Base-by-base conservation (phyloP, 2,329 filamentous ascomycete genomes). In the Aspergillus udagawae region DNA sequence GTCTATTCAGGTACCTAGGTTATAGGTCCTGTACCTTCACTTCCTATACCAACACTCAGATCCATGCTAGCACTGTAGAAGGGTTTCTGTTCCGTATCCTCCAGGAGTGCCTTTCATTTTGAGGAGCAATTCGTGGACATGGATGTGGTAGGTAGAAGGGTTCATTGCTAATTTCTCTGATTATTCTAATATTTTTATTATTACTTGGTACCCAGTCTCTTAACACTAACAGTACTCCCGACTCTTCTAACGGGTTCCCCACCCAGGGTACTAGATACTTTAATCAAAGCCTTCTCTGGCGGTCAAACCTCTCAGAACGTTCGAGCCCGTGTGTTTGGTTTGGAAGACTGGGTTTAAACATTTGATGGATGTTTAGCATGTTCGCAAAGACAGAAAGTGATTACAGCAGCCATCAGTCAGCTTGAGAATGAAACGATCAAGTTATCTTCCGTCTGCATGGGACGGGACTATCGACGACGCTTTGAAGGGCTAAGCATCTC, bases 281-380 rank as follows among this genome's bases (percentile, higher is more conserved):
- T 50, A 60, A 63, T 47, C 56, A 55, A 63, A 62, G 55, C 45
- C 55, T 58, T 51, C 51, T 55, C 54, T 61, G 56, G 61, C 61
- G 61, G 61, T 63, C 61, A 61, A 62, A 58, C 52, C 57, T 45
- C 53, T 55, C 41, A 53, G 59, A 63, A 60, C 56, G 58, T 64
- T 63, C 61, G 62, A 64, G 61, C 61, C 62, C 60, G n/a, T 21
- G 57, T 35, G 35, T 48, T 58, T 38, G 48, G 53, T 58, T 41
- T 56, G 44, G 53, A 51, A 35, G 49, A 62, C 52, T 45, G 42
- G 53, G 58, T 58, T 60, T 53, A 52, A 49, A 54, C 45, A 57
- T 44, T 49, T 48, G 51, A 45, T 56, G 52, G 35, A 45, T 55
- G 49, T 44, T 50, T 52, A 53, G 58, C 52, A 51, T 45, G 20